phyloP scores from a whole-genome alignment of 176 grass and related monocot species.

The Guadua angustifolia region DNA sequence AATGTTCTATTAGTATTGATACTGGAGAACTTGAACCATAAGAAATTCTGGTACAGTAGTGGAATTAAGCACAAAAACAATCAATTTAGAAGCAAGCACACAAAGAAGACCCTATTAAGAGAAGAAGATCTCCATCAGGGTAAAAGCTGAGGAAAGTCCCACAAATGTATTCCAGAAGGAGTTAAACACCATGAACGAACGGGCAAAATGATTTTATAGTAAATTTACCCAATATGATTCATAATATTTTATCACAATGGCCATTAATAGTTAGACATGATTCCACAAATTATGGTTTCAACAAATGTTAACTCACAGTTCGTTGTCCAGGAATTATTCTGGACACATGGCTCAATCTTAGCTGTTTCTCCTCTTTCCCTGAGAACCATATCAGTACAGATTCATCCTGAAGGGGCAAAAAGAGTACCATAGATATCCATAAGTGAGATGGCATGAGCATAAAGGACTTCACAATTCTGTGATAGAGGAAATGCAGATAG shows the following conservation, averaged over 20 bases:
- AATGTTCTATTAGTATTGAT: background rate
- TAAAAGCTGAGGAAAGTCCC: conserved; percentile 3
- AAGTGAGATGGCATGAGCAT: background rate
- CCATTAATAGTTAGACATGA: background rate
- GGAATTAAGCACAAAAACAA: conserved; percentile 14
- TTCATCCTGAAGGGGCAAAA: conserved; percentile 72
- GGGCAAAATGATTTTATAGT: conserved; percentile 1
- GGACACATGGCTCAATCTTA: conserved; percentile 86
- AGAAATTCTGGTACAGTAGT: background rate
- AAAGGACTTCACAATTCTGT: conserved; percentile 24
- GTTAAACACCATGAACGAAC: background rate
- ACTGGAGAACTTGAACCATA: background rate
- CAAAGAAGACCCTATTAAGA: background rate
- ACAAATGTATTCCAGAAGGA: conserved; percentile 1
- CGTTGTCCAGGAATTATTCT: conserved; percentile 92
- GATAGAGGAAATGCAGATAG: conserved; percentile 8
- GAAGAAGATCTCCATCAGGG: background rate
- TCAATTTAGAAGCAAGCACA: conserved; percentile 15
- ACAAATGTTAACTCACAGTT: conserved; percentile 63
- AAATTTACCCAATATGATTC: background rate
- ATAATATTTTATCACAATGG: background rate
- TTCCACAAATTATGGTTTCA: background rate
- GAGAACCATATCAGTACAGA: conserved; percentile 86
- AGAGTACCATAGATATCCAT: conserved; percentile 7
- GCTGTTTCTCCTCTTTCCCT: conserved; percentile 85